These are phyloP conservation scores for Fraxinus sp. DNA, from an alignment of 305 asterid species.

Conservation along the genomic window DNA sequence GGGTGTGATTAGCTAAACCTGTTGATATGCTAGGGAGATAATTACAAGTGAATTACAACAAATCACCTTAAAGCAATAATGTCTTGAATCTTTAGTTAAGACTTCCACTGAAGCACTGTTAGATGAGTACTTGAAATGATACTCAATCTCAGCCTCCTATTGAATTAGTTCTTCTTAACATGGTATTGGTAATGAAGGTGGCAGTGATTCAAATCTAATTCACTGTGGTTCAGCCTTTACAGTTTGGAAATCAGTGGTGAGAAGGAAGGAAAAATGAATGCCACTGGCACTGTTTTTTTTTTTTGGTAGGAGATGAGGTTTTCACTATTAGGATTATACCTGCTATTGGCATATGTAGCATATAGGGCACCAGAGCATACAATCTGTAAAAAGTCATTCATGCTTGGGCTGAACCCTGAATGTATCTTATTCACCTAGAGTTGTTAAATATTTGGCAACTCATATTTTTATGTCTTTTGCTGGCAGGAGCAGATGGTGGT, in stretches of 20 bases:
- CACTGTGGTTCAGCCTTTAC: background rate
- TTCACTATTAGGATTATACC: background rate
- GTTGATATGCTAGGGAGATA: background rate
- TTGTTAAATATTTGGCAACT: background rate
- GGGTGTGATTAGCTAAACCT: background rate
- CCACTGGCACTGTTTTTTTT: background rate
- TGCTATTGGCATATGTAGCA: background rate
- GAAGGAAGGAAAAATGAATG: background rate
- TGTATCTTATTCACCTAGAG: background rate
- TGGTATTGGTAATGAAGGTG: background rate
- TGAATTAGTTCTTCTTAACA: background rate
- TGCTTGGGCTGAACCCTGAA: background rate
- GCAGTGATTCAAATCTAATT: background rate
- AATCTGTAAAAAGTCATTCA: background rate
- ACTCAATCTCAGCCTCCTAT: background rate
- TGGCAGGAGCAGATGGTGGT: background rate
- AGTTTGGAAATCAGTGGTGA: background rate
- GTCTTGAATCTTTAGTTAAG: background rate
- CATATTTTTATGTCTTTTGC: background rate
- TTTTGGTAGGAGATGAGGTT: background rate
- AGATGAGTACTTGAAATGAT: background rate
- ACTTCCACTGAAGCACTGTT: background rate
- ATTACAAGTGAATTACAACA: background rate
- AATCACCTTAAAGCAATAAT: background rate
- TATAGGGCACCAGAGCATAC: background rate